Base-by-base conservation (phyloP, 2,329 filamentous ascomycete genomes). In the Neoscytalidium dimidiatum region DNA sequence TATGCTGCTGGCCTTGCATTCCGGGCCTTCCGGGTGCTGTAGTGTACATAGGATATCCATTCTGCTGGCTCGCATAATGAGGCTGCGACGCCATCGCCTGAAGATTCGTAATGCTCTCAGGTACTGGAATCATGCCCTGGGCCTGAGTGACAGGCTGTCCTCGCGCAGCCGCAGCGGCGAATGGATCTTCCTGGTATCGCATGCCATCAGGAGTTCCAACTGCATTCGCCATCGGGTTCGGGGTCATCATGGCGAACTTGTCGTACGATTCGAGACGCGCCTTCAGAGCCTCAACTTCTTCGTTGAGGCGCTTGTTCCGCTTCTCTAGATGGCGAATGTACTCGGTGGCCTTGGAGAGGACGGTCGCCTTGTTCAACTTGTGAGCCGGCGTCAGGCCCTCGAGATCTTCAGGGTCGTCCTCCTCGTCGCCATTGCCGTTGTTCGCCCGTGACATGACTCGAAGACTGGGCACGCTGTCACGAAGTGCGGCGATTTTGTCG, bases 301-400 rank as follows among this genome's bases (percentile, higher is more conserved):
- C 92, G 61, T 89, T 82, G 9, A 97, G 81, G 5, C 91, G 88
- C 69, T 88, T 91, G 71, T 96, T 96, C 13, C 93, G 88, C 80
- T 96, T 96, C 77, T 98, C 94, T 1, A 98, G 81, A 78, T 98
- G 94, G 41, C 90, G 87, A 69, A 98, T 98, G 71, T 98, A 98
- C 75, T 98, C 94, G 5, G 94, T 97, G 2, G 94, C 94, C 77
- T 98, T 98, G 69, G 92, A 94, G 48, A 98, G 81, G 58, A 98
- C 92, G 2, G 94, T 97, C n/a, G 94, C 94, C 78, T 98, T 98
- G 82, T 98, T 98, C 29, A 97, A 83, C 78, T 98, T 98, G 80
- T 96, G 94, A 5, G 93, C 92, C 0, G 93, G 91, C 2, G 81
- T 82, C 2, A 92, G 90, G 60, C 82, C 82, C 67, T 83, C 82